Evolutionary conservation across 2,329 filamentous ascomycete genomes (phyloP).

Genomic region (Exophiala dermatitidis): DNA sequence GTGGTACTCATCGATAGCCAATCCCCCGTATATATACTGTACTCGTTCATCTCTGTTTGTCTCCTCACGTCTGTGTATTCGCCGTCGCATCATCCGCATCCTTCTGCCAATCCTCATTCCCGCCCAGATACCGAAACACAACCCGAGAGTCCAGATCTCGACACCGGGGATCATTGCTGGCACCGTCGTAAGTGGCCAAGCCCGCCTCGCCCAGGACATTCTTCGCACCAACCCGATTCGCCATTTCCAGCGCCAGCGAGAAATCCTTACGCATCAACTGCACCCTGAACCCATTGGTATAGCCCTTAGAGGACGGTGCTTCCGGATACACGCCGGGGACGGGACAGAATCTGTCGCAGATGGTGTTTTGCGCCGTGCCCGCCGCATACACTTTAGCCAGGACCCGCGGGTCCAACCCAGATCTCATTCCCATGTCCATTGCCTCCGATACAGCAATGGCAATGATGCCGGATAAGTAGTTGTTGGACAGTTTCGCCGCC

Average conservation of each 20-base stretch:
- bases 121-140: conserved; percentile 48
- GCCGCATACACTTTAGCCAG: conserved; percentile 47
- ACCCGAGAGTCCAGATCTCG: conserved; percentile 51
- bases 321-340: conserved; percentile 45
- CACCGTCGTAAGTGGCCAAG: conserved; percentile 46
- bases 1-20: no score
- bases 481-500: conserved; percentile 55
- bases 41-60: neutral
- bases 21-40: neutral
- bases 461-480: conserved; percentile 54
- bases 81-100: conserved; percentile 18
- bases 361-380: conserved; percentile 47
- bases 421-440: conserved; percentile 54
- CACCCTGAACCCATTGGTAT: conserved; percentile 52
- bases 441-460: conserved; percentile 53
- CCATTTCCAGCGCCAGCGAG: conserved; percentile 48
- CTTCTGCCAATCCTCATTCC: conserved; percentile 31
- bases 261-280: conserved; percentile 57
- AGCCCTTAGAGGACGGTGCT: conserved; percentile 44
- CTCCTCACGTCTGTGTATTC: conserved; percentile 2
- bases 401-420: conserved; percentile 49
- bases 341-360: conserved; percentile 47
- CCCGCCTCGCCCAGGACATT: conserved; percentile 47
- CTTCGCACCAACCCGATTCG: conserved; percentile 45
- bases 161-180: conserved; percentile 46